Evolutionary conservation across 2,329 filamentous ascomycete genomes (phyloP).

Genomic region (Fusarium miscanthi): DNA sequence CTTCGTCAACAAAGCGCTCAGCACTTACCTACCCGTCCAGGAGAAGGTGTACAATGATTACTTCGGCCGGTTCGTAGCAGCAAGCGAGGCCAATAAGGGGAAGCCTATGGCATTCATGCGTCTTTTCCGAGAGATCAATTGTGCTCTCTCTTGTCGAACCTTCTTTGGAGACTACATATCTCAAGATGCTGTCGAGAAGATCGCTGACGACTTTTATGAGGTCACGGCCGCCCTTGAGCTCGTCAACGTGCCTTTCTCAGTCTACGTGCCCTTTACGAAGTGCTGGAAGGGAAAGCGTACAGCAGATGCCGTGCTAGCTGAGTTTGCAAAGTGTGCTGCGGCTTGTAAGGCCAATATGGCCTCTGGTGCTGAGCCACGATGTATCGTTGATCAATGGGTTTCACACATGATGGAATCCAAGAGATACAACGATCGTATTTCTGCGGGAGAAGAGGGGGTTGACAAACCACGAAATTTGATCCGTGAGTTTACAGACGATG

Average conservation of each 20-base stretch:
- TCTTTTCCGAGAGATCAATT: slow-evolving; percentile 81
- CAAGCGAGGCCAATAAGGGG: slow-evolving; percentile 63
- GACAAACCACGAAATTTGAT: slow-evolving; percentile 61
- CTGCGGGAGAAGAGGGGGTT: slow-evolving; percentile 60
- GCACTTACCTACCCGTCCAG: slow-evolving; percentile 77
- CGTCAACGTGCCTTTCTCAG: slow-evolving; percentile 76
- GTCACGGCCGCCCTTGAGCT: slow-evolving; percentile 82
- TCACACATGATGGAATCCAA: slow-evolving; percentile 78
- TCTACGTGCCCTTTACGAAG: slow-evolving; percentile 81
- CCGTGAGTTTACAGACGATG: slow-evolving; percentile 61
- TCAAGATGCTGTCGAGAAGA: slow-evolving; percentile 76
- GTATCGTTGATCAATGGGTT: slow-evolving; percentile 84
- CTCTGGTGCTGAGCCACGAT: slow-evolving; percentile 73
- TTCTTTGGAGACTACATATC: slow-evolving; percentile 85
- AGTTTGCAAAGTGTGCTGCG: slow-evolving; percentile 77
- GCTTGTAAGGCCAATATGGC: slow-evolving; percentile 79
- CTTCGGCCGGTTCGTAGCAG: slow-evolving; percentile 73
- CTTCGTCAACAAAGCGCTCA: slow-evolving; percentile 78
- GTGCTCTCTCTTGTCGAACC: slow-evolving; percentile 80
- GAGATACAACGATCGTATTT: slow-evolving; percentile 71
- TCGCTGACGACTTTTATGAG: slow-evolving; percentile 82
- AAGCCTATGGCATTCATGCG: slow-evolving; percentile 75
- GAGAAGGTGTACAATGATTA: slow-evolving; percentile 79
- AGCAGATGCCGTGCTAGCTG: slow-evolving; percentile 75
- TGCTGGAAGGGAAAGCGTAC: slow-evolving; percentile 81